Base-by-base conservation (phyloP, 805 yeast species). In the Grigorovia yakushimaensis region DNA sequence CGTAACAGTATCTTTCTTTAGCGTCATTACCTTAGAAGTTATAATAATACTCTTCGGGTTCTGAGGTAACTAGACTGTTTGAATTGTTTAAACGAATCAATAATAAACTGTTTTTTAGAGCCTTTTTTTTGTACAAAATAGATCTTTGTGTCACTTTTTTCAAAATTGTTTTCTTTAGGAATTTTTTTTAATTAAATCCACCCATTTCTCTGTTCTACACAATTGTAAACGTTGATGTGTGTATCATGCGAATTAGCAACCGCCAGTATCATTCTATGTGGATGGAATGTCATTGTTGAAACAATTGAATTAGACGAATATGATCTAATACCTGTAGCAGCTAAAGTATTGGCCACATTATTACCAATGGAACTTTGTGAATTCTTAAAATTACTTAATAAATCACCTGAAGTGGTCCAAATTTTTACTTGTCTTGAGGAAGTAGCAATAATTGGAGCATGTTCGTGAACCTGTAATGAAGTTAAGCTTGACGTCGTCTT, bases 231-330 rank as follows among this genome's bases (percentile, higher is more conserved):
- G 53, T 77, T 76, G 40, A 88, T 79, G 53, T 74, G 77, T 1
- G 88, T 73, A 60, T 84, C 93, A 59, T 87, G 94, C 46, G 81
- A 75, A 61, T 84, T 84, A 55, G 83, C 82, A 1, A 88, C 85
- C 1, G 96, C 97, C 61, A 93, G 60, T 77, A 87, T 78, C 96
- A 93, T 87, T 52, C 91, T 72, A 61, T 93, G 98, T 2, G 98
- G 98, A 62, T 93, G 98, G 58, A 93, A 78, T 0, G 82, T 72
- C 53, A 88, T 62, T 2, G 81, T 72, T 2, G 88, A 79, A 40
- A 89, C 72, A 54, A 82, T 84, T 2, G 71, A 58, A 19, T 58
- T 56, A 52, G 69, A 41, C 57, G 58, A 52, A 57, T 51, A 49
- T 1, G 59, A 57, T 37, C 60, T 50, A n/a, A 62, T 61, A 43